Evolutionary conservation across 2,329 filamentous ascomycete genomes (phyloP).

Genomic region (Xylariaceae sp.): DNA sequence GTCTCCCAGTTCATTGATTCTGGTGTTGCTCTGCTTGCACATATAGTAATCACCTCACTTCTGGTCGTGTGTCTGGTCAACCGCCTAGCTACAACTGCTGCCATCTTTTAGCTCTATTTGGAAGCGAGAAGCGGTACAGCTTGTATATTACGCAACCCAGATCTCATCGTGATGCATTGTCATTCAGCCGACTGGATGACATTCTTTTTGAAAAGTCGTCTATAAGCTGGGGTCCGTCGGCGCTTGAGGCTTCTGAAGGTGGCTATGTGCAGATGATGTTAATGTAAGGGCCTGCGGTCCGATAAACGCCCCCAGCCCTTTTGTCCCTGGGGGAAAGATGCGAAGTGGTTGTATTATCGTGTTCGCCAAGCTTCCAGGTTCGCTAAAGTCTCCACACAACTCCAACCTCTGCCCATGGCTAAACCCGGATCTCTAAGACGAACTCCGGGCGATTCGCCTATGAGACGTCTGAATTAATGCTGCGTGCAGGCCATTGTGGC

Average conservation of each 20-base stretch:
- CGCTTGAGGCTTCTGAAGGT: conserved; percentile 24
- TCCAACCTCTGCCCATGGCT: conserved; percentile 37
- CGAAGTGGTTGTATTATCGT: conserved; percentile 38
- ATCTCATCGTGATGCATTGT: conserved; percentile 22
- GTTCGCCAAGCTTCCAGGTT: conserved; percentile 38
- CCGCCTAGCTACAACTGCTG: conserved; percentile 12
- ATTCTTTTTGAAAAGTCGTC: conserved; percentile 25
- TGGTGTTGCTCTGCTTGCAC: conserved; percentile 13
- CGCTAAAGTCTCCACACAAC: conserved; percentile 37
- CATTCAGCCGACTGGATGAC: conserved; percentile 35
- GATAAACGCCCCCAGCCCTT: conserved; percentile 37
- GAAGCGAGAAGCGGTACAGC: conserved; percentile 1
- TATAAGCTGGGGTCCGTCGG: conserved; percentile 24
- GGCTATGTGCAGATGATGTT: conserved; percentile 34
- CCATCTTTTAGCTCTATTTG: not conserved
- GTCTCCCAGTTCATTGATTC: conserved; percentile 19
- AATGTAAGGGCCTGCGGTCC: conserved; percentile 46
- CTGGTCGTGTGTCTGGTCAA: too few species aligned
- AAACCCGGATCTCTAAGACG: conserved; percentile 41
- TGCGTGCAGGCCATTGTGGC: conserved; percentile 26
- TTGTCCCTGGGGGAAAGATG: conserved; percentile 33
- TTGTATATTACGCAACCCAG: conserved; percentile 12
- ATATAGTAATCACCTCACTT: conserved; percentile 10
- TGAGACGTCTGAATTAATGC: conserved; percentile 30
- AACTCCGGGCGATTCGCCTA: conserved; percentile 38